Conservation (phyloP, 75 land plant genomes). For the Cunninghamia lanceolata region DNA sequence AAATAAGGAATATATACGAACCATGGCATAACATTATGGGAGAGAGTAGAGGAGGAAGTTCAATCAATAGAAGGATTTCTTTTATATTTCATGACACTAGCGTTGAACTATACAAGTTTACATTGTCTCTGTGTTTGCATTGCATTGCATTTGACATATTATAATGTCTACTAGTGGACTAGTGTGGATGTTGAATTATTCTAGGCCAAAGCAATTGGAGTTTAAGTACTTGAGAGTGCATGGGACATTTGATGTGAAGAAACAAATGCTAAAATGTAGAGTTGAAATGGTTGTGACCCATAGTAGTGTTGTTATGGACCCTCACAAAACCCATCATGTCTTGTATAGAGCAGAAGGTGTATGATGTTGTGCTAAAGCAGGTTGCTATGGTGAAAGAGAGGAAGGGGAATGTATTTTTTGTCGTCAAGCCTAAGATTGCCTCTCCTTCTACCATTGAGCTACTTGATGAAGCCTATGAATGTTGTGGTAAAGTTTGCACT, state of each 20-base stretch:
- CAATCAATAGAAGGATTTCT: too few species aligned
- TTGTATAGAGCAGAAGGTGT: conserved; percentile 52
- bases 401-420: conserved; percentile 5
- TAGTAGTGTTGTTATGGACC: neutral
- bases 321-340: neutral
- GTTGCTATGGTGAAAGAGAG: conserved; percentile 53
- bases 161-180: neutral
- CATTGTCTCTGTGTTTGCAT: too few species aligned
- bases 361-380: too few species aligned
- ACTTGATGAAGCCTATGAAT: conserved; percentile 73
- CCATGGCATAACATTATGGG: too few species aligned
- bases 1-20: too few species aligned
- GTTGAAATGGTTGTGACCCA: neutral
- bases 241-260: neutral
- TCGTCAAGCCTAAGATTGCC: conserved; percentile 31
- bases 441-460: conserved; percentile 26
- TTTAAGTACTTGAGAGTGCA: neutral
- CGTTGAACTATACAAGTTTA: too few species aligned
- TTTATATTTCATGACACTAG: too few species aligned
- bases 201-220: neutral
- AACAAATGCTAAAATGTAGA: neutral
- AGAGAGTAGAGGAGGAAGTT: too few species aligned
- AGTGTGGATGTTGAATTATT: neutral
- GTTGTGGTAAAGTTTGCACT: conserved; percentile 88
- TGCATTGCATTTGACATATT: too few species aligned